phyloP scores from a whole-genome alignment of 2,329 filamentous ascomycete genomes.

The Aspergillus floridensis region DNA sequence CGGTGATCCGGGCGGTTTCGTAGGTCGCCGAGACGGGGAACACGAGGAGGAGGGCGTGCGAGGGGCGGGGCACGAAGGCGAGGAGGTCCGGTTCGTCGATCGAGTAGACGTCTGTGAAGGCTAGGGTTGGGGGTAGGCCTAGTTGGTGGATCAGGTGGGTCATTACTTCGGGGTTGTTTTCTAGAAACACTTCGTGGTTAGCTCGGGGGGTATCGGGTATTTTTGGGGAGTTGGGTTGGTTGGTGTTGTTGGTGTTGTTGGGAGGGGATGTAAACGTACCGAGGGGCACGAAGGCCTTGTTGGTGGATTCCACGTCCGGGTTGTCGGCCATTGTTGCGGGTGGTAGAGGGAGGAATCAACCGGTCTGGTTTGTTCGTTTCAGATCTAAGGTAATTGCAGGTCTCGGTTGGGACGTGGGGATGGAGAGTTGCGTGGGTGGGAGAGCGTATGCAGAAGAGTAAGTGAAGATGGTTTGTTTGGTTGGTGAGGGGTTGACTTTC shows the following conservation, averaged over 20 bases:
- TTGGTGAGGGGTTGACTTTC: neutral
- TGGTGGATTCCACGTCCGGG: constrained; percentile 37
- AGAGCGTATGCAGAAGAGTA: neutral
- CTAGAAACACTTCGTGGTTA: constrained; percentile 32
- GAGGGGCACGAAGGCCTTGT: constrained; percentile 50
- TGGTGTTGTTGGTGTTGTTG: neutral
- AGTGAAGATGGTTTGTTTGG: constrained; percentile 10
- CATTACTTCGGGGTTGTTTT: constrained; percentile 86
- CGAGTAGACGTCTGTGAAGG: constrained; percentile 88
- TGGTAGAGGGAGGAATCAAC: constrained; percentile 11
- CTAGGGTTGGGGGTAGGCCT: constrained; percentile 72
- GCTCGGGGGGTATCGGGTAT: neutral
- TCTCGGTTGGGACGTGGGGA: neutral
- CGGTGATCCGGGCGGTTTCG: constrained; percentile 69
- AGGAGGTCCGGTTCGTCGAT: constrained; percentile 83
- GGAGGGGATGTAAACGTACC: constrained; percentile 29
- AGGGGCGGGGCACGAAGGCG: constrained; percentile 81
- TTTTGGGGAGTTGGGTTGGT: neutral
- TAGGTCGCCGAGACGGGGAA: constrained; percentile 81
- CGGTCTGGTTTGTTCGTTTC: neutral
- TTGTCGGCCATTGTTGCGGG: constrained; percentile 27
- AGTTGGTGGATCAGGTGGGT: constrained; percentile 76
- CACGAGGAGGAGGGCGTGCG: constrained; percentile 83
- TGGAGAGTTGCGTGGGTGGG: constrained; percentile 1
- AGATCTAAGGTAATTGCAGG: no score